Base-by-base conservation (phyloP, 108 stramenopile species). In the Nannochloropsis salina region DNA sequence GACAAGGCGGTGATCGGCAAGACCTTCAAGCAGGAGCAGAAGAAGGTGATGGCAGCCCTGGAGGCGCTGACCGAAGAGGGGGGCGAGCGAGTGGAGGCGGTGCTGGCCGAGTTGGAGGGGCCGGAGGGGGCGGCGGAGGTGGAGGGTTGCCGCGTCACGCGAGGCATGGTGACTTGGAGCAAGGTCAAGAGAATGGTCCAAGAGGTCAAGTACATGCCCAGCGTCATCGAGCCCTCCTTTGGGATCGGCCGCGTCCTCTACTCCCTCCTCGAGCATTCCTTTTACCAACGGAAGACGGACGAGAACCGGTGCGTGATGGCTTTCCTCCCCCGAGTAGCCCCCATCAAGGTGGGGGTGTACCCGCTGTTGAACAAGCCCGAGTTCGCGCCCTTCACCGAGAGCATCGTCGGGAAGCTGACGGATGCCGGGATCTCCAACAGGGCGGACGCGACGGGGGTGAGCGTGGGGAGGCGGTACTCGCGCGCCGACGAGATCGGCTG, bases 191-290 rank as follows among this genome's bases (percentile, higher is more conserved):
- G 92, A 87, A 91, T 84, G 80, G 95, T 99, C 42, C 94, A 96
- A 83, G 97, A 97, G 90, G 92, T 93, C 84, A 98, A 98, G 90
- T 99, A 95, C 92, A 97, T 95, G 82, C 98, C 98, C 42, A 95
- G 95, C 81, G 98, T 99, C 21, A 98, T 99, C 88, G 99, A 99
- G 91, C 99, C 99, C 6, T 98, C 97, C 11, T 99, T 98, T 90
- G 99, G 99, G 44, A 98, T 99, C 92, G 99, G 99, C 74, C 95
- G 99, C 80, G 95, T 99, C 85, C 87, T 99, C 85, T 96, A 99
- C 88, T 95, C 97, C 10, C 91, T 99, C 44, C 90, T 99, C 81
- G 98, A 99, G 91, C 99, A 99, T 92, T 95, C 95, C 80, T 99
- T 99, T 91, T 95, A 96, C 86, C 89, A 94, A 86, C 94, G 99